Conservation (phyloP, 495 filamentous ascomycete genomes). For the Barbatosphaeria neglecta region DNA sequence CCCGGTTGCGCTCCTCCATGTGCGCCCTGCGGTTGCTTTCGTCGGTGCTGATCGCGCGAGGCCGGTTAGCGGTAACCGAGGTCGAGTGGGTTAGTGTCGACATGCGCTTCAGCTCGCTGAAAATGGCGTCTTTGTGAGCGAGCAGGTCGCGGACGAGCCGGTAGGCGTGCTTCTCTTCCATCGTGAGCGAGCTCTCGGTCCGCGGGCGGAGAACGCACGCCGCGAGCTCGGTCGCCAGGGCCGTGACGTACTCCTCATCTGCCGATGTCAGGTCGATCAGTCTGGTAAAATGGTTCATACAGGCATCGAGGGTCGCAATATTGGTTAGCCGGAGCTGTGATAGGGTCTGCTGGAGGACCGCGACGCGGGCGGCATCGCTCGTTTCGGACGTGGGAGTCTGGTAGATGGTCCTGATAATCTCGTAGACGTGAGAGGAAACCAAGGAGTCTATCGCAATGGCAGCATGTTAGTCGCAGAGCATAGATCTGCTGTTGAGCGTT, state of each 20-base stretch:
- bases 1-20: conserved; percentile 83
- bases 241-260: conserved; percentile 71
- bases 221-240: conserved; percentile 67
- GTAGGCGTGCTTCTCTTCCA: conserved; percentile 89
- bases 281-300: conserved; percentile 96
- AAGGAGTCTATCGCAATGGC: conserved; percentile 95
- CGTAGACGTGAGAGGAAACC: conserved; percentile 95
- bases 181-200: conserved; percentile 74
- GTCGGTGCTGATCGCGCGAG: conserved; percentile 86
- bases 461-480: too few relatives aligned
- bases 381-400: conserved; percentile 64
- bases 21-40: conserved; percentile 89
- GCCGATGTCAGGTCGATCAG: conserved; percentile 94
- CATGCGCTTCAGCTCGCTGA: conserved; percentile 89
- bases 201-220: conserved; percentile 83
- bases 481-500: background rate
- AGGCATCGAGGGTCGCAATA: conserved; percentile 94
- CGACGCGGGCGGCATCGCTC: conserved; percentile 59
- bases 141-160: conserved; percentile 90
- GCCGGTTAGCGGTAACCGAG: conserved; percentile 45
- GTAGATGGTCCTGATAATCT: conserved; percentile 97
- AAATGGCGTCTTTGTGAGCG: conserved; percentile 85
- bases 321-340: conserved; percentile 92
- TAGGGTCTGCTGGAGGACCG: conserved; percentile 90
- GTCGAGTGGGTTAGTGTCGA: conserved; percentile 51